Percentiles rank a stretch among this genome's conserved stretches.
phyloP scores from a whole-genome alignment of 345 rosid genomes.

The Hibiscus trionum region DNA sequence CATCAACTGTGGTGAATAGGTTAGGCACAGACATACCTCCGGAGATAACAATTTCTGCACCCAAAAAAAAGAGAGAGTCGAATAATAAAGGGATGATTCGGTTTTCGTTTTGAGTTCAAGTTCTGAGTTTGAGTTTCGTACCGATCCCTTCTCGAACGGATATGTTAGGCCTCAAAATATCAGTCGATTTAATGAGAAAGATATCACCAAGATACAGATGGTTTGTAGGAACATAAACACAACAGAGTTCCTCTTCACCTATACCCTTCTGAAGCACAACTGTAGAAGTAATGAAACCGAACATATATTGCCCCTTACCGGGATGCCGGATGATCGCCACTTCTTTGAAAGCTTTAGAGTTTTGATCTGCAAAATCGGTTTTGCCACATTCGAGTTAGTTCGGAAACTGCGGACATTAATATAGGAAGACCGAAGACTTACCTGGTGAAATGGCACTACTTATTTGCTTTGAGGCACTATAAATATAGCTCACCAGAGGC shows the following conservation, averaged over 20 bases:
- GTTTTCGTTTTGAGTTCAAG: neutral
- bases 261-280: slow-evolving; percentile 50
- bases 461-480: slow-evolving; percentile 73
- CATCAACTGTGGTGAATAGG: slow-evolving; percentile 37
- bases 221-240: slow-evolving; percentile 65
- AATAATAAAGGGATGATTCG: neutral
- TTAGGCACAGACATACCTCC: slow-evolving; percentile 70
- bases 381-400: neutral
- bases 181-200: slow-evolving; percentile 50
- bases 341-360: slow-evolving; percentile 66
- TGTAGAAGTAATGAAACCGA: slow-evolving; percentile 66
- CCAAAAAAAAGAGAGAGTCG: neutral
- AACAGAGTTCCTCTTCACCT: slow-evolving; percentile 48
- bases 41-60: slow-evolving; percentile 62
- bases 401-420: neutral
- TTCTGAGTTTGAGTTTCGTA: slow-evolving; percentile 15
- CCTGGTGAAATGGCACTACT: slow-evolving; percentile 79
- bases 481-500: slow-evolving; percentile 65
- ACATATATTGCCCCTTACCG: slow-evolving; percentile 51
- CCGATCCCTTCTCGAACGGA: slow-evolving; percentile 69
- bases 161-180: slow-evolving; percentile 56
- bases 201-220: slow-evolving; percentile 68
- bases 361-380: slow-evolving; percentile 40
- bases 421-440: neutral
- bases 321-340: slow-evolving; percentile 73